Base-by-base conservation (phyloP, 352 stramenopile genomes). In the Globisporangium apiculatum region DNA sequence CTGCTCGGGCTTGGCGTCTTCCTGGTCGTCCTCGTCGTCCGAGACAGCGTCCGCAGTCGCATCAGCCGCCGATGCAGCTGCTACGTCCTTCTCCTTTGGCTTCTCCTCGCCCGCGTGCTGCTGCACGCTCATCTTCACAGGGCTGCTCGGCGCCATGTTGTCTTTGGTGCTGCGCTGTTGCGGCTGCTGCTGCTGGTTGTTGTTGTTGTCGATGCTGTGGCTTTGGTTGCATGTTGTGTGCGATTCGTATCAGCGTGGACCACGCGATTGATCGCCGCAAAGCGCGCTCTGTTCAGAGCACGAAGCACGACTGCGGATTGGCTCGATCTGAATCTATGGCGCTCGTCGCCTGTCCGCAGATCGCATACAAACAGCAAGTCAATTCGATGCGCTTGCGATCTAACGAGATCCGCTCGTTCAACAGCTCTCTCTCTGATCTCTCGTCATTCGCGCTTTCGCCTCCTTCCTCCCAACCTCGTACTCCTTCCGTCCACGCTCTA, bases 21-120 rank as follows among this genome's bases (percentile, higher is more conserved):
- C 69, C 42, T 83, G 63, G 46, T 88, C 71, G 24, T 77, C 68
- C 38, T 76, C 66, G 9, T 85, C 76, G 57, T 90, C 80, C 52
- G 79, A 87, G 5, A 59, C 68, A 17, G 57, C 72, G n/a, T 68
- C 61, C 0, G 50, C 61, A 4, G 36, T 54, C 9, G 60, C 61
- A 10, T 48, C 46, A 2, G 43, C 43, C 10, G 15, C 49, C n/a
- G 63, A 41, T 14, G 48, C 53, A 17, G 46, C 48, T 31, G 37
- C 31, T 7, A 24, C 43, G 14, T 24, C 17, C n/a, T 48, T 48
- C 10, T 48, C 43, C 14, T 4, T 7, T 14, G 45, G 4, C 5
- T 36, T 14, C 45, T 49, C 58, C 47, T 52, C 57, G 10, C 51
- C 45, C 48, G 61, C 71, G 35, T 41, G 41, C 55, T 63, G 40